Conservation (phyloP, 345 rosid genomes). For the Noccaea caerulescens region DNA sequence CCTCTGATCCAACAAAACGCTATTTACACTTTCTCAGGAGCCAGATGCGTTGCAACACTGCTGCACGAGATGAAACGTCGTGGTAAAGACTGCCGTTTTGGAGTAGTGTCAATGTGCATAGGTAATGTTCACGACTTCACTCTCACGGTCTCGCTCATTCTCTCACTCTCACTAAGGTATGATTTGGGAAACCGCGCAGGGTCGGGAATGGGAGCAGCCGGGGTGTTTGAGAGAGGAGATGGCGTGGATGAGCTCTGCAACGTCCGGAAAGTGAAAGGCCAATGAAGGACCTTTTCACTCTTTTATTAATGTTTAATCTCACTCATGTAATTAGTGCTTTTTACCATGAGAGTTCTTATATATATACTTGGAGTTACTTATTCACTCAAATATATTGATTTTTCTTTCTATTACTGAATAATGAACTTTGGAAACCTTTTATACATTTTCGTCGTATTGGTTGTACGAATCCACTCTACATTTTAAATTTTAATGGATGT, state of each 20-base stretch:
- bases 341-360: no score
- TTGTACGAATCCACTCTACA: no score
- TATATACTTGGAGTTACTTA: no score
- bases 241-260: constrained; percentile 61
- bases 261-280: constrained; percentile 50
- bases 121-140: constrained; percentile 20
- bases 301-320: no score
- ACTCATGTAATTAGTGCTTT: no score
- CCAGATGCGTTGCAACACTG: constrained; percentile 87
- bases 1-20: background rate
- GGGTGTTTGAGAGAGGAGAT: constrained; percentile 87
- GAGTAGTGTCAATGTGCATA: constrained; percentile 85
- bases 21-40: constrained; percentile 51
- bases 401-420: no score
- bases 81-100: constrained; percentile 84
- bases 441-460: no score
- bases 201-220: constrained; percentile 98
- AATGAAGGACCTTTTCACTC: background rate
- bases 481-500: no score
- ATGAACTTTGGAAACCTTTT: no score
- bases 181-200: constrained; percentile 52
- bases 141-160: background rate
- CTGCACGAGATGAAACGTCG: constrained; percentile 93
- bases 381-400: no score
- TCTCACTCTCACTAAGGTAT: constrained; percentile 13